These are phyloP conservation scores for Barbarea vulgaris DNA, from an alignment of 345 rosid genomes.

Conservation along the genomic window DNA sequence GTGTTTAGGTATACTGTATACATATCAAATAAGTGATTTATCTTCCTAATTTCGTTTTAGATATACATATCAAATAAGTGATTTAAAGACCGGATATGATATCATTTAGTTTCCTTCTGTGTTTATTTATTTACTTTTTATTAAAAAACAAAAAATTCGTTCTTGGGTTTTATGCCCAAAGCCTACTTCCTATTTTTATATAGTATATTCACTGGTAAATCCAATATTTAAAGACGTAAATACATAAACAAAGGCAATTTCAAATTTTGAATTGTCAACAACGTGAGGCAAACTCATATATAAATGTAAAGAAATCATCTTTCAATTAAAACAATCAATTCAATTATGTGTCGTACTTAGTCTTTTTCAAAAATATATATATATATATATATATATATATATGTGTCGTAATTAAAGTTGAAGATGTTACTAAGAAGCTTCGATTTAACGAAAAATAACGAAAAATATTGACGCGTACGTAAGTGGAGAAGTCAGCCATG, in stretches of 20 bases:
- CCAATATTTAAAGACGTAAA: neutral
- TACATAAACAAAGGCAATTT: neutral
- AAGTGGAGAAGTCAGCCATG: constrained; percentile 24
- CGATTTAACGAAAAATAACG: neutral
- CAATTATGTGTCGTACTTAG: no score
- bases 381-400: no score
- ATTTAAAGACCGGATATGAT: no score
- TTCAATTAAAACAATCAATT: neutral
- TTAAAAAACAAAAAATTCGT: no score
- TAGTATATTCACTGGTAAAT: neutral
- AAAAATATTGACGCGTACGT: constrained; percentile 17
- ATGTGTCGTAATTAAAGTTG: neutral
- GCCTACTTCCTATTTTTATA: no score
- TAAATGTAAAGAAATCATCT: neutral
- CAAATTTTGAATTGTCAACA: neutral
- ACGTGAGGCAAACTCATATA: neutral
- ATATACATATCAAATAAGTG: no score
- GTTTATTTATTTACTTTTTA: no score
- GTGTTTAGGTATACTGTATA: no score
- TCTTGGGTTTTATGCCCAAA: no score
- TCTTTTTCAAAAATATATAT: no score
- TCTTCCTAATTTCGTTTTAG: no score
- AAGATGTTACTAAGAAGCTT: constrained; percentile 17
- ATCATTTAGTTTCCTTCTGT: no score
- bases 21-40: neutral